Evolutionary conservation across 1,139 yeast genomes (phyloP).

Genomic region (Blastobotrys buckinghamii): DNA sequence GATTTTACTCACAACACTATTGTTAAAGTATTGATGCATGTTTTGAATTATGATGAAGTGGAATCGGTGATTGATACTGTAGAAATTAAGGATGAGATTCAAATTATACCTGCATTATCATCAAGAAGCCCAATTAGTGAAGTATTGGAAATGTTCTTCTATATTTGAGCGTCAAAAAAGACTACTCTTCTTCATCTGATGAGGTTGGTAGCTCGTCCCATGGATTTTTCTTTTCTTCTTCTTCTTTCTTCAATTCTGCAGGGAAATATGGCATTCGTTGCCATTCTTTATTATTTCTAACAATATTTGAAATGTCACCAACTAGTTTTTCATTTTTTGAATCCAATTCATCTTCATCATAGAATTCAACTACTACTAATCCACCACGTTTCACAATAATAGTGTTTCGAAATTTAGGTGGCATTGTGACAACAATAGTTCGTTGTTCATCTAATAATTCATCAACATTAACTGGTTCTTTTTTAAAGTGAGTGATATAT

Average conservation of each 20-base stretch:
- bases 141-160: neutral
- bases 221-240: slow-evolving; percentile 4
- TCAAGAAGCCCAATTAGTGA: neutral
- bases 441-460: slow-evolving; percentile 11
- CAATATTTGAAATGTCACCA: slow-evolving; percentile 35
- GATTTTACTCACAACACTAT: neutral
- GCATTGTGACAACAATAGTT: slow-evolving; percentile 30
- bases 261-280: slow-evolving; percentile 36
- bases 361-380: slow-evolving; percentile 29
- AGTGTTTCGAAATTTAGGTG: slow-evolving; percentile 35
- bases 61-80: neutral
- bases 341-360: slow-evolving; percentile 19
- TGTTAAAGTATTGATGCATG: neutral
- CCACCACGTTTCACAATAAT: slow-evolving; percentile 37
- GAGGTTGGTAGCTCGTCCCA: slow-evolving; percentile 6
- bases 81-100: neutral
- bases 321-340: slow-evolving; percentile 20
- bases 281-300: slow-evolving; percentile 33
- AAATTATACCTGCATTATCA: neutral
- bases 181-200: slow-evolving; percentile 19
- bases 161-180: slow-evolving; percentile 16
- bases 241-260: slow-evolving; percentile 26
- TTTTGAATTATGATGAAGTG: neutral
- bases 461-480: neutral
- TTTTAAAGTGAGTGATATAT: slow-evolving; percentile 13